Base-by-base conservation (phyloP, 1,284 basidiomycete species). In the Pseudozyma flocculosa region DNA sequence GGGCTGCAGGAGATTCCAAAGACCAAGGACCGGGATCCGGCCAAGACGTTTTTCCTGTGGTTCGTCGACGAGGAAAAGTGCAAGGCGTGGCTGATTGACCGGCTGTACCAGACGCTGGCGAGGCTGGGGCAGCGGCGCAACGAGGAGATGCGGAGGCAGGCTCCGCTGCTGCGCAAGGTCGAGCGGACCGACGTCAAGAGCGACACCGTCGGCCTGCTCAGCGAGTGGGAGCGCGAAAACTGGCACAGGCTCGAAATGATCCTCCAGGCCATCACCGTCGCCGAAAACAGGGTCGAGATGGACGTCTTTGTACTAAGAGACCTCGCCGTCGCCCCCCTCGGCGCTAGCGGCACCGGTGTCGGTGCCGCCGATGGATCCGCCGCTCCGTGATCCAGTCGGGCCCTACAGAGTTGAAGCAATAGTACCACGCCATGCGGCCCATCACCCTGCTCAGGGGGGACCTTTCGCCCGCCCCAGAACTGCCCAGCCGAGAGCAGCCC, bases 1-100 rank as follows among this genome's bases (percentile, higher is more conserved):
- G 63, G 68, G 2, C 45, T 78, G 38, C 76, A 78, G 40, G 76
- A 78, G 39, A 70, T 78, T 2, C 76, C 76, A 18, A 75, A 75
- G 47, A 67, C 75, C 21, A 66, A 68, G 43, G 74, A 76, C 30
- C 53, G 75, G 5, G 69, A 73, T 47, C 68, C 73, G 10, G 57
- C 65, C 17, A 72, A 75, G 19, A 75, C 74, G 5, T 70, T 78
- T 39, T 76, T 76, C 50, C 62, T 76, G 10, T 78, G 71, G 71
- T 76, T 71, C 47, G 69, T 78, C 41, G 75, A 78, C 52, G 45
- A 71, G 39, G 47, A 50, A 34, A 68, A 71, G 43, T 74, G 67
- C 18, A 54, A 58, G 10, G 60, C 72, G 11, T 77, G 75, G 75
- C 45, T 77, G 41, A 54, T 69, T 29, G 73, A 77, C 45, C 73